Evolutionary conservation across 179 eudicot genomes (phyloP), one percentile per base, ranked within the genome.

Genomic region (Silene coronaria): DNA sequence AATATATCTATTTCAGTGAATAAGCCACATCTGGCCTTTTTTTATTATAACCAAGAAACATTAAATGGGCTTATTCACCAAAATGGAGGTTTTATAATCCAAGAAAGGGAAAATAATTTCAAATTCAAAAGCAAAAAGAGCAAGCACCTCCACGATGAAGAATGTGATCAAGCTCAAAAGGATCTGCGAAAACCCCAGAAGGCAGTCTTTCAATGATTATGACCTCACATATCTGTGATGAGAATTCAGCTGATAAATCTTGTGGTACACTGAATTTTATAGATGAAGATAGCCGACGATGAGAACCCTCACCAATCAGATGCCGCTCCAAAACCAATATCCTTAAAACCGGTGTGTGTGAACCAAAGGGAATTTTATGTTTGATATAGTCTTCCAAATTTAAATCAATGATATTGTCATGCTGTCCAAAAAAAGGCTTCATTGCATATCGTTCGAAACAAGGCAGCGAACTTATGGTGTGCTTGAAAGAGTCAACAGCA

Each of bases 241-340:
- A 65, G 28, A 78, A 66, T 32, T 75, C 62, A 79, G 51, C 71
- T 70, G 62, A 79, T 53, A 74, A 63, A 67, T 76, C 13, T 22
- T 59, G 73, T 21, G 72, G 84, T 76, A 85, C 36, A 60, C 83
- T 78, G 55, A 89, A 73, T 77, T 64, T 81, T 48, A 95, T 70
- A 48, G 90, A 82, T 66, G 93, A 80, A 73, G 83, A 83, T 27
- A 95, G 75, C 67, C 55, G 84, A 30, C 97, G 97, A 83, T 96
- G 99, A 67, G 97, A 88, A 61, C 99, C 99, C 83, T 96, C 99
- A 36, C 99, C 97, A 80, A 84, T 85, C 51, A 96, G 73, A 73
- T 53, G 72, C 26, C 88, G 85, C 42, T 82, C 83, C 80, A 83
- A 62, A 68, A 67, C 58, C 64, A 86, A 80, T 55, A 89, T 62